phyloP scores from a whole-genome alignment of 805 yeast genomes.

The Candida sakaeoensis region DNA sequence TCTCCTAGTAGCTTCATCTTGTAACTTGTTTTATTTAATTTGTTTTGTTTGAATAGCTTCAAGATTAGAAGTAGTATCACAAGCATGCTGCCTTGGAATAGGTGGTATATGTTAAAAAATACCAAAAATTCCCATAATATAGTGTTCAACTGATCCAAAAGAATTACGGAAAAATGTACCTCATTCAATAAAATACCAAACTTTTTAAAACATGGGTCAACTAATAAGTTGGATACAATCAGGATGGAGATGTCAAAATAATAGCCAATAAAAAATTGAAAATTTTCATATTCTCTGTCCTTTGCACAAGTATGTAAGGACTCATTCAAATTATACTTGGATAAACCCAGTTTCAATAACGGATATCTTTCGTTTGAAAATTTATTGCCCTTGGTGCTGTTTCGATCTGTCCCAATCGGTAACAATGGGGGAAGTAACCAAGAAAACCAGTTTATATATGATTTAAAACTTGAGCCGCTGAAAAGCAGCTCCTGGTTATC shows the following conservation, averaged over 20 bases:
- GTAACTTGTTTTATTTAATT: constrained; percentile 11
- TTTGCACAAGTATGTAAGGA: constrained; percentile 8
- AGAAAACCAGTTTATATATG: constrained; percentile 16
- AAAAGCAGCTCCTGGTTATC: neutral
- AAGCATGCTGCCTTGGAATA: neutral
- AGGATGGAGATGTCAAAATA: constrained; percentile 21
- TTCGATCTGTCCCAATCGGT: constrained; percentile 6
- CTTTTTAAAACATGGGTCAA: constrained; percentile 24
- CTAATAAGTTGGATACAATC: constrained; percentile 16
- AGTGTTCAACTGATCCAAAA: constrained; percentile 14
- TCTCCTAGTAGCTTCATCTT: constrained; percentile 5
- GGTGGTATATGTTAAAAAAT: neutral
- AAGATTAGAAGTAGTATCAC: constrained; percentile 9
- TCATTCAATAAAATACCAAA: constrained; percentile 18
- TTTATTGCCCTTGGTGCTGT: neutral
- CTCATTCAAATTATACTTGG: constrained; percentile 8
- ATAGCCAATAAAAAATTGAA: constrained; percentile 15
- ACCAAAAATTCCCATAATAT: constrained; percentile 15
- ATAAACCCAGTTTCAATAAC: constrained; percentile 8
- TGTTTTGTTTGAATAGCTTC: constrained; percentile 21
- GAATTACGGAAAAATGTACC: constrained; percentile 11
- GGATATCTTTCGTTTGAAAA: constrained; percentile 9
- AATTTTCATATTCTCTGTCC: constrained; percentile 9
- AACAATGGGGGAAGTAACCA: constrained; percentile 22
- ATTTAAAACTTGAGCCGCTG: neutral